Evolutionary conservation across 805 yeast genomes (phyloP), one percentile per base, ranked within the genome.

Genomic region (Candida xiaguanensis): DNA sequence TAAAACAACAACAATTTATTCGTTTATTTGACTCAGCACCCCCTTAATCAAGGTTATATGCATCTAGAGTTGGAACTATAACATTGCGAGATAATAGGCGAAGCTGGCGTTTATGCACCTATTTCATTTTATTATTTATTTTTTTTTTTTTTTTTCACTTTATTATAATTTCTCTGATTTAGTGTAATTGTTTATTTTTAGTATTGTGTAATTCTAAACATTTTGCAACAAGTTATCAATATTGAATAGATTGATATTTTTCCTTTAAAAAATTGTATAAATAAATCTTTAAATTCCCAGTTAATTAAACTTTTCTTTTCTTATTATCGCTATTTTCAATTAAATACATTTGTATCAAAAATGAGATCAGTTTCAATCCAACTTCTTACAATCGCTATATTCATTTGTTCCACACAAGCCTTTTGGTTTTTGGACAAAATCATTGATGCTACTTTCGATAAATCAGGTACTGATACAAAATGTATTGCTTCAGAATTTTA

Each of bases 381-480:
- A 29, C 39, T 36, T 28, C 15, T 29, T 29, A 17, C 39, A 29
- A 18, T 36, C 34, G 39, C 39, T 36, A n/a, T 36, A 29, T 36
- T 29, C 20, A 16, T 36, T 16, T 28, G 17, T 16, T 17, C 39
- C 3, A 36, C 34, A 3, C 34, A 36, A 36, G 39, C 39, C 13
- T 25, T 27, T 16, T 36, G 31, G 32, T 29, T 29, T 12, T 36
- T 36, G 15, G 39, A 27, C 9, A 17, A 18, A 15, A 18, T 36
- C 18, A 22, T 36, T 20, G 23, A 28, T 22, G 4, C 16, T 18
- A 16, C 19, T 27, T 26, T 26, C 15, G 13, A 29, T 4, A 13
- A 26, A 9, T 15, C 19, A 13, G n/a, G n/a, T 9, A 11, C 14
- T 25, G 18, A 28, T 5, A 29, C 39, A 36, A 36, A 13, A 12